Evolutionary conservation across 2,329 filamentous ascomycete species (phyloP).

Genomic region (Ophiosphaerella narmari): DNA sequence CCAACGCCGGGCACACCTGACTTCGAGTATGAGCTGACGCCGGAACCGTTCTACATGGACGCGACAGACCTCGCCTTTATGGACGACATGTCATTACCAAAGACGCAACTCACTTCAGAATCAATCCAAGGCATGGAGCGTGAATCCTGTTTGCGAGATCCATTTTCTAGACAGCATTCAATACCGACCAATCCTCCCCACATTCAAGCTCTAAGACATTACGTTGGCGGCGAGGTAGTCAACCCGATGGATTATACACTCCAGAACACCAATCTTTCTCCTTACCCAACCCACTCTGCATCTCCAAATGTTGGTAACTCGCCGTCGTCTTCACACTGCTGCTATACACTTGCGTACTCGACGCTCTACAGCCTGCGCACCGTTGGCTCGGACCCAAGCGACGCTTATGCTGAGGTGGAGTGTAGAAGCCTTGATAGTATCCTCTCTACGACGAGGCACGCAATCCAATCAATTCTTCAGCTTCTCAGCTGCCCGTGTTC

Average conservation of each 20-base stretch:
- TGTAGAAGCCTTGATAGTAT: constrained; percentile 33
- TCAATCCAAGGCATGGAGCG: constrained; percentile 23
- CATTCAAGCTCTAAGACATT: constrained; percentile 34
- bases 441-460: constrained; percentile 32
- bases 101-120: constrained; percentile 17
- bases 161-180: constrained; percentile 32
- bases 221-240: constrained; percentile 26
- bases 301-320: constrained; percentile 18
- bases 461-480: constrained; percentile 32
- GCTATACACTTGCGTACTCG: constrained; percentile 35
- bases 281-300: constrained; percentile 8
- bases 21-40: constrained; percentile 35
- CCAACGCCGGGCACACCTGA: constrained; percentile 33
- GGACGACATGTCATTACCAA: constrained; percentile 25
- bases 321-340: constrained; percentile 33
- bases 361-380: constrained; percentile 38
- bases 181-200: constrained; percentile 29
- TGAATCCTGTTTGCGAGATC: constrained; percentile 31
- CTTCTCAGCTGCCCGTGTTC: constrained; percentile 39
- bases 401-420: constrained; percentile 19
- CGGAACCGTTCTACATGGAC: constrained; percentile 32
- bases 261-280: constrained; percentile 18
- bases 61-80: constrained; percentile 27
- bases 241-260: constrained; percentile 29
- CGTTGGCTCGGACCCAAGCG: constrained; percentile 19